Conservation (phyloP, 2,329 filamentous ascomycete species). For the Iodosphaeria phyllophila region DNA sequence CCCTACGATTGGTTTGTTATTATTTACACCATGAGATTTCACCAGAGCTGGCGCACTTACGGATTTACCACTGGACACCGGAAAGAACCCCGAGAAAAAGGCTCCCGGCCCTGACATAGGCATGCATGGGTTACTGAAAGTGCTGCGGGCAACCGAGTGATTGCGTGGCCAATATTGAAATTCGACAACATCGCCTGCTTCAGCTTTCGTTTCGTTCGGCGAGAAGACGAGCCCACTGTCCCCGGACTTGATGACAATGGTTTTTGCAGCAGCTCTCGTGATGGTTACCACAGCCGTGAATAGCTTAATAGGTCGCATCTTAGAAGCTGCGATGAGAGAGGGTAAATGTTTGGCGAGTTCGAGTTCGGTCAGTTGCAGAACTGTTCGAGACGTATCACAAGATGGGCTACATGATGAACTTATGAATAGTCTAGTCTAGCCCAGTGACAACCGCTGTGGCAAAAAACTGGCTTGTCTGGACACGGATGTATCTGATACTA, state of each 20-base stretch:
- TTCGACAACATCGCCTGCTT: conserved; percentile 3
- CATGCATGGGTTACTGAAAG: conserved; percentile 19
- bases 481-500: too few species aligned
- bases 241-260: conserved; percentile 2
- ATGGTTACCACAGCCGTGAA: too few species aligned
- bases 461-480: too few species aligned
- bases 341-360: too few species aligned
- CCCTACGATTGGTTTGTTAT: too few species aligned
- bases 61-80: background rate
- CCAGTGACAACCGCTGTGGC: too few species aligned
- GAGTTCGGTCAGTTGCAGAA: too few species aligned
- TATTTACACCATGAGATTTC: background rate
- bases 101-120: conserved; percentile 13
- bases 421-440: too few species aligned
- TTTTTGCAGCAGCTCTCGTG: conserved; percentile 1
- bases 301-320: too few species aligned
- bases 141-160: conserved; percentile 21
- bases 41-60: background rate
- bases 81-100: conserved; percentile 20
- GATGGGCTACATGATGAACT: too few species aligned
- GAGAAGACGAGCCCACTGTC: conserved; percentile 1
- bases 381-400: too few species aligned
- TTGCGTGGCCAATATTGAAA: conserved; percentile 10
- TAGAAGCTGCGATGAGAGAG: too few species aligned
- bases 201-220: conserved; percentile 1